These are phyloP conservation scores for Boletus huronensis DNA, from an alignment of 768 basidiomycete genomes.

Conservation along the genomic window DNA sequence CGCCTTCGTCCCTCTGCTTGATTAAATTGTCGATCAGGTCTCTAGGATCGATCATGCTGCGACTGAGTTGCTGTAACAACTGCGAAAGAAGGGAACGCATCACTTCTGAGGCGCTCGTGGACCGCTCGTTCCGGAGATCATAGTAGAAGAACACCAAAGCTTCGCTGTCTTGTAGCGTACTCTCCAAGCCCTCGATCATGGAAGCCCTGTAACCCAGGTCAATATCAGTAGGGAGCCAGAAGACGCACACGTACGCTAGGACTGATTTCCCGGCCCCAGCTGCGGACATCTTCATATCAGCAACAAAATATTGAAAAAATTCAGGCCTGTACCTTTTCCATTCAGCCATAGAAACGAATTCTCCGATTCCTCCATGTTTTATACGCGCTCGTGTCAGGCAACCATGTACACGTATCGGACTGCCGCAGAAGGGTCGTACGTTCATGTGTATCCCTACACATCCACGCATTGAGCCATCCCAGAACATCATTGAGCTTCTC, in stretches of 20 bases:
- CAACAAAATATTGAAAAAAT: background rate
- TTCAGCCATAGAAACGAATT: slow-evolving; percentile 5
- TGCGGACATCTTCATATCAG: background rate
- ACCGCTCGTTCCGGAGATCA: slow-evolving; percentile 12
- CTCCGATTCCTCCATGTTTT: background rate
- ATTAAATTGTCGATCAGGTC: background rate
- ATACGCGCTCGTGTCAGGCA: background rate
- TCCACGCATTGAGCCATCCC: background rate
- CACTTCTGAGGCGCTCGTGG: slow-evolving; percentile 6
- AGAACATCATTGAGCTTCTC: background rate
- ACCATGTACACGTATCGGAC: slow-evolving; percentile 6
- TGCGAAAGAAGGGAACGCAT: slow-evolving; percentile 17
- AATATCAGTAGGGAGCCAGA: background rate
- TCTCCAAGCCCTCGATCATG: slow-evolving; percentile 3
- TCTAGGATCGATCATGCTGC: background rate
- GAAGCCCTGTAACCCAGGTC: background rate
- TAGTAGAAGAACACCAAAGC: slow-evolving; percentile 19
- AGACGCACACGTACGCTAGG: background rate
- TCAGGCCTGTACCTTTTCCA: background rate
- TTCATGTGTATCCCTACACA: background rate
- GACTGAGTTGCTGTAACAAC: background rate
- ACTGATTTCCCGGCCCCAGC: slow-evolving; percentile 11
- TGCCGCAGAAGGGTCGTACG: background rate
- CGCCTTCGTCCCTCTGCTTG: background rate
- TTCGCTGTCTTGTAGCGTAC: background rate